Base-by-base conservation (phyloP, 2,329 filamentous ascomycete species). In the Diplodia scrobiculata region DNA sequence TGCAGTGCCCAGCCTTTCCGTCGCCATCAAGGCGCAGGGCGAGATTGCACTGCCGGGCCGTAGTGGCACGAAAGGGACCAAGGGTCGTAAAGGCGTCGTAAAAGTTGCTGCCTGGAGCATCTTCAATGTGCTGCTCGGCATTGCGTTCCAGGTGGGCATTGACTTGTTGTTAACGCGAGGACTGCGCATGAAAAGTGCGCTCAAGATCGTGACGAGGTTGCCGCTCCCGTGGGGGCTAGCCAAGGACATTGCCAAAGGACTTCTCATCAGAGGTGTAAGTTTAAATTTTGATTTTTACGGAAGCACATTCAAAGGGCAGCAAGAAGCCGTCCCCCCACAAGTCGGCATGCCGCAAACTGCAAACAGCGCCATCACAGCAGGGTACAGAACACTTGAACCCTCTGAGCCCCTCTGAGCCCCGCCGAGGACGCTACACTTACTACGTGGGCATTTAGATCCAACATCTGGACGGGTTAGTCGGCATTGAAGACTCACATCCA, bases 11-110 rank as follows among this genome's bases (percentile, higher is more conserved):
- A 89, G 86, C 66, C 80, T 93, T 2, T 84, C 89, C 6, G 84
- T 86, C 25, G 82, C 82, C 21, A 79, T 94, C 76, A 96, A 96
- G 74, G 82, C 86, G 59, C 86, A 88, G 68, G 90, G 84, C 13
- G 75, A 81, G 68, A 70, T 74, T 52, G 82, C 82, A 7, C 75
- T 87, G 5, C 83, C 85, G 0, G 76, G 77, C 11, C 78, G 75
- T 25, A 77, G 78, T 55, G 74, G 74, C 71, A 25, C 63, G 4
- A 48, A n/a, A 25, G 66, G 86, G 52, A 73, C 81, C 69, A 81
- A 81, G 50, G 55, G 55, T 10, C 58, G 17, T 6, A 50, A 62
- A 36, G 53, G 63, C 19, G 80, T 89, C 1, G 19, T 53, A 7
- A 66, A 59, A 21, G 52, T 66, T 19, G 79, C 83, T 1, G 81